Conservation (phyloP, 73 alveolate genomes). For the Effrenium voratum region DNA sequence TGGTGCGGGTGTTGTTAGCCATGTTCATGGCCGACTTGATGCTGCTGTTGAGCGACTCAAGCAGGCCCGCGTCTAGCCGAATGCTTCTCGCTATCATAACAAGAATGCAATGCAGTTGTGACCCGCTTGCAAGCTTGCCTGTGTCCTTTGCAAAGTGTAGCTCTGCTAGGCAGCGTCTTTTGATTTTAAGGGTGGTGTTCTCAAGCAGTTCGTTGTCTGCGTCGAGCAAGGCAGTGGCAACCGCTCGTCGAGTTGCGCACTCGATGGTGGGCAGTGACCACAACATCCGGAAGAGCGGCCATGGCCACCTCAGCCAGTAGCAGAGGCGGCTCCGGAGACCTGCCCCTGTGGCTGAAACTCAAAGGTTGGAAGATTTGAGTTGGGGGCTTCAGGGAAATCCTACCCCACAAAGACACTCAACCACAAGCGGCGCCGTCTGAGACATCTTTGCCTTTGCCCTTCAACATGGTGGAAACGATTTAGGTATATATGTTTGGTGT, state of each 20-base stretch:
- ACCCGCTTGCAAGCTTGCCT: not conserved
- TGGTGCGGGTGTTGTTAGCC: not conserved
- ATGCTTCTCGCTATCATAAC: not conserved
- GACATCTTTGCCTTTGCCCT: too few relatives aligned
- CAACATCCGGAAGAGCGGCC: slow-evolving; percentile 4
- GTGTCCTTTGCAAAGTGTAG: not conserved
- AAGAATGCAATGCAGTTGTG: not conserved
- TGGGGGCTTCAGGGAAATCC: too few relatives aligned
- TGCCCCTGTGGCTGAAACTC: too few relatives aligned
- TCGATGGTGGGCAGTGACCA: not conserved
- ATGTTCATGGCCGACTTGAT: not conserved
- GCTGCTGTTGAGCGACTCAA: not conserved
- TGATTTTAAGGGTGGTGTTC: not conserved
- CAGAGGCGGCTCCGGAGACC: too few relatives aligned
- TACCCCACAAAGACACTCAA: too few relatives aligned
- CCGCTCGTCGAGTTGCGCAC: not conserved
- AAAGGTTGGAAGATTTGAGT: too few relatives aligned
- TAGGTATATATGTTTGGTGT: too few relatives aligned
- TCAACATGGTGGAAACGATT: too few relatives aligned
- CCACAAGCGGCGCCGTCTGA: too few relatives aligned
- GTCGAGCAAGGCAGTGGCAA: not conserved
- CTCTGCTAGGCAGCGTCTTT: not conserved
- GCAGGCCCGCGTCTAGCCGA: not conserved
- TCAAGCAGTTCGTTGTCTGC: not conserved
- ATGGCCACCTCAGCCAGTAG: slow-evolving; percentile 64